Conservation (phyloP, 2,329 filamentous ascomycete genomes). For the Tolypocladium album region DNA sequence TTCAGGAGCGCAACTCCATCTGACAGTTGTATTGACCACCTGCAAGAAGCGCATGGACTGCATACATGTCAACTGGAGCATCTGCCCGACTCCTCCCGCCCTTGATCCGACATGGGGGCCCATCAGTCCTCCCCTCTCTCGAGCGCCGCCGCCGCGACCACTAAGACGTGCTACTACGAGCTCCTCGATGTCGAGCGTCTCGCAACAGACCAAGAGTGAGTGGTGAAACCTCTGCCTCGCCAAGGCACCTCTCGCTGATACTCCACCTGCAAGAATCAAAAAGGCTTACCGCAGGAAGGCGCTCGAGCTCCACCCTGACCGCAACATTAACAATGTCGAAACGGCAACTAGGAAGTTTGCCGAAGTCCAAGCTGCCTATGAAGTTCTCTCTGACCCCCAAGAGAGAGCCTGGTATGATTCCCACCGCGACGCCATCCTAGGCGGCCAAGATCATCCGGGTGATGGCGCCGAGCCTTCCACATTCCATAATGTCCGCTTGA, state of each 20-base stretch:
- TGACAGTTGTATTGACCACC: neutral
- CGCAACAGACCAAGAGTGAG: constrained; percentile 73
- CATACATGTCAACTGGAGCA: neutral
- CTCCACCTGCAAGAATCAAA: constrained; percentile 56
- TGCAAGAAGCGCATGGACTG: neutral
- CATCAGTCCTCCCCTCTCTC: constrained; percentile 36
- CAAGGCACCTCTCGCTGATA: neutral
- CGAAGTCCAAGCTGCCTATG: constrained; percentile 85
- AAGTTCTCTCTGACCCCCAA: constrained; percentile 91
- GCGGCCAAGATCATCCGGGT: constrained; percentile 43
- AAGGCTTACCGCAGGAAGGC: constrained; percentile 87
- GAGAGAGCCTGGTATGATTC: constrained; percentile 98
- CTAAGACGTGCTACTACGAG: constrained; percentile 77
- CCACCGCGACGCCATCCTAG: constrained; percentile 75
- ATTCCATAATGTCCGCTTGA: constrained; percentile 60
- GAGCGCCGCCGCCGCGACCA: constrained; percentile 22
- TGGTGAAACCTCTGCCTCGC: neutral
- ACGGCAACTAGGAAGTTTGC: constrained; percentile 78
- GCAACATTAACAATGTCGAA: constrained; percentile 80
- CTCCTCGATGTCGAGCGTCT: constrained; percentile 62
- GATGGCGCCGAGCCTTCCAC: constrained; percentile 44
- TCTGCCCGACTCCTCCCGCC: neutral
- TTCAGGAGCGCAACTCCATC: neutral
- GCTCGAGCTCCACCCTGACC: constrained; percentile 87
- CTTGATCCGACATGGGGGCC: constrained; percentile 34